Conservation (phyloP, 2,329 filamentous ascomycete species). For the Bertia moriformis region DNA sequence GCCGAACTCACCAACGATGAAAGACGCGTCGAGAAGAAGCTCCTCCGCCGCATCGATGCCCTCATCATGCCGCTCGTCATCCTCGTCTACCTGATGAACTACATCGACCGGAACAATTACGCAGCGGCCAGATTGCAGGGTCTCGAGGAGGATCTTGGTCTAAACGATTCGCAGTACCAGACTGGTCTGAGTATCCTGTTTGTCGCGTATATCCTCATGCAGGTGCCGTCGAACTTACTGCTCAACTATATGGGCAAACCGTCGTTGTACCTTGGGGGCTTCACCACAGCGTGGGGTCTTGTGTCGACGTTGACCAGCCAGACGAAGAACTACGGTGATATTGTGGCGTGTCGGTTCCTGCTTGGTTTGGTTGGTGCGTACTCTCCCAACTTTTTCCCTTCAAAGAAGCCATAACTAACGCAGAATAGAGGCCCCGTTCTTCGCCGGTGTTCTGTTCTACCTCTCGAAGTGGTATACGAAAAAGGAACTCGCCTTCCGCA, state of each 20-base stretch:
- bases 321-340: constrained; percentile 21
- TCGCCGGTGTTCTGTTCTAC: constrained; percentile 31
- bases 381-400: too few relatives aligned
- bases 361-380: constrained; percentile 20
- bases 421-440: constrained; percentile 13
- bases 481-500: constrained; percentile 21
- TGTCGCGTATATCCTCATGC: constrained; percentile 11
- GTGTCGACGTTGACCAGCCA: constrained; percentile 26
- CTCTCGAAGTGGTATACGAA: constrained; percentile 34
- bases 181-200: constrained; percentile 9
- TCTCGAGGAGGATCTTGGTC: constrained; percentile 17
- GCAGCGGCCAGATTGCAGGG: constrained; percentile 36
- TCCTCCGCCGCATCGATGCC: constrained; percentile 1
- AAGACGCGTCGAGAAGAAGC: neutral
- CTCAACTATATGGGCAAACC: constrained; percentile 15
- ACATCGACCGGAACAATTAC: constrained; percentile 44
- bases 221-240: constrained; percentile 11
- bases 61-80: constrained; percentile 44
- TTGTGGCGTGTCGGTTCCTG: constrained; percentile 27
- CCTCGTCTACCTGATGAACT: constrained; percentile 59
- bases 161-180: constrained; percentile 16
- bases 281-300: constrained; percentile 25
- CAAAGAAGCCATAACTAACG: neutral
- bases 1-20: neutral
- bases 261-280: constrained; percentile 18